phyloP scores from a whole-genome alignment of 2,329 filamentous ascomycete genomes.

The Venturia asperata region DNA sequence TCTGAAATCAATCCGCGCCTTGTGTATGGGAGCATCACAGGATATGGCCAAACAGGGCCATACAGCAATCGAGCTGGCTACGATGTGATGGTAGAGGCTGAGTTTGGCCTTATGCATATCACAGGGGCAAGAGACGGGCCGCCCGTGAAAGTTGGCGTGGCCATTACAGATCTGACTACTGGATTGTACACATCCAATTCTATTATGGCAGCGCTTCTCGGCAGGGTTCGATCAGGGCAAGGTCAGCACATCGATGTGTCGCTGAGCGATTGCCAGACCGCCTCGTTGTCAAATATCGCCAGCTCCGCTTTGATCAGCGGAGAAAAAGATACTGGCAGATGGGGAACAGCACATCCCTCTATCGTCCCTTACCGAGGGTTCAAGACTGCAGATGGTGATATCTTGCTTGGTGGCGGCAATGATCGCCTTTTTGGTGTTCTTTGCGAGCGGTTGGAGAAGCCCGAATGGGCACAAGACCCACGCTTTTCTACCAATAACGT shows the following conservation, averaged over 20 bases:
- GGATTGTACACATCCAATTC: conserved; percentile 92
- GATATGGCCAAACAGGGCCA: conserved; percentile 91
- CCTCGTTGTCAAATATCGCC: conserved; percentile 89
- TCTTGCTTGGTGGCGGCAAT: conserved; percentile 58
- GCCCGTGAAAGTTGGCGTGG: conserved; percentile 94
- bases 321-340: conserved; percentile 77
- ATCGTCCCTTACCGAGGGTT: conserved; percentile 94
- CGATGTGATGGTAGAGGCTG: conserved; percentile 98
- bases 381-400: conserved; percentile 55
- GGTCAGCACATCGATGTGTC: conserved; percentile 92
- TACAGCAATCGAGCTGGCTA: conserved; percentile 85
- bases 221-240: conserved; percentile 62
- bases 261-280: conserved; percentile 89
- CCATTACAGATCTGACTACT: conserved; percentile 92
- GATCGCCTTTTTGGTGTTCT: conserved; percentile 55
- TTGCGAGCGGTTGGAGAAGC: conserved; percentile 49
- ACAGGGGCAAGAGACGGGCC: conserved; percentile 81
- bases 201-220: conserved; percentile 88
- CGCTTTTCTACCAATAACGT: conserved; percentile 53
- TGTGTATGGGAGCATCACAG: conserved; percentile 94
- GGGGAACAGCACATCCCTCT: conserved; percentile 97
- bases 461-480: conserved; percentile 51
- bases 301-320: conserved; percentile 86
- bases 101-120: conserved; percentile 98
- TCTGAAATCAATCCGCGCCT: conserved; percentile 74